Evolutionary conservation across 1,139 yeast species (phyloP).

Genomic region (Protomyces inouyei): DNA sequence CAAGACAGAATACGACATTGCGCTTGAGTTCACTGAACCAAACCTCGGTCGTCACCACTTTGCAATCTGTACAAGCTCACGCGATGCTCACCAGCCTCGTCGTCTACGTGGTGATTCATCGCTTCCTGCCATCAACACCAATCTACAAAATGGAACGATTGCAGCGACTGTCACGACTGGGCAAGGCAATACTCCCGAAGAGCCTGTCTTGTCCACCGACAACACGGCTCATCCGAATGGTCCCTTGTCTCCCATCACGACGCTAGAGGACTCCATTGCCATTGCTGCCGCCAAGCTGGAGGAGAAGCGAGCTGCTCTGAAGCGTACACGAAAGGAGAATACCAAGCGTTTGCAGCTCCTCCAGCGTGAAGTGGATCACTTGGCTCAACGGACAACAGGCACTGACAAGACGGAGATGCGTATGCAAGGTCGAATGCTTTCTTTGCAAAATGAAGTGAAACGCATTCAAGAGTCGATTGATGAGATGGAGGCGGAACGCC

Average conservation of each 20-base stretch:
- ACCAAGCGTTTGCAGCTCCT: conserved; percentile 9
- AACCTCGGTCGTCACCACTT: background rate
- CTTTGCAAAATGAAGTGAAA: conserved; percentile 16
- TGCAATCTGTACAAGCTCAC: conserved; percentile 13
- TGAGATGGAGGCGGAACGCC: conserved; percentile 10
- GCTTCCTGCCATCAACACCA: conserved; percentile 5
- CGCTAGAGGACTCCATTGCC: conserved; percentile 14
- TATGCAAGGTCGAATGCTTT: conserved; percentile 21
- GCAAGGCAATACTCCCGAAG: background rate
- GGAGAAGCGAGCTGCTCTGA: background rate
- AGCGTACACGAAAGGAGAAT: conserved; percentile 23
- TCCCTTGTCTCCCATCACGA: conserved; percentile 13
- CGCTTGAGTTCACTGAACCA: background rate
- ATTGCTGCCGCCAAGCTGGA: conserved; percentile 9
- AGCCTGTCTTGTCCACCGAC: background rate
- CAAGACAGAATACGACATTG: conserved; percentile 17
- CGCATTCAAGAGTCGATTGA: conserved; percentile 22
- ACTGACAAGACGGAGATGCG: conserved; percentile 17
- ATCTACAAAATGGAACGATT: background rate
- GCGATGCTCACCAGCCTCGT: background rate
- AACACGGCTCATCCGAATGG: background rate
- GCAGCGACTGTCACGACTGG: background rate
- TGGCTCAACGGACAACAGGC: conserved; percentile 1
- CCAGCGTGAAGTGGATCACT: conserved; percentile 19
- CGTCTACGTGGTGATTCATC: background rate